phyloP scores from a whole-genome alignment of 306 rosid species.

The Quercus robur region DNA sequence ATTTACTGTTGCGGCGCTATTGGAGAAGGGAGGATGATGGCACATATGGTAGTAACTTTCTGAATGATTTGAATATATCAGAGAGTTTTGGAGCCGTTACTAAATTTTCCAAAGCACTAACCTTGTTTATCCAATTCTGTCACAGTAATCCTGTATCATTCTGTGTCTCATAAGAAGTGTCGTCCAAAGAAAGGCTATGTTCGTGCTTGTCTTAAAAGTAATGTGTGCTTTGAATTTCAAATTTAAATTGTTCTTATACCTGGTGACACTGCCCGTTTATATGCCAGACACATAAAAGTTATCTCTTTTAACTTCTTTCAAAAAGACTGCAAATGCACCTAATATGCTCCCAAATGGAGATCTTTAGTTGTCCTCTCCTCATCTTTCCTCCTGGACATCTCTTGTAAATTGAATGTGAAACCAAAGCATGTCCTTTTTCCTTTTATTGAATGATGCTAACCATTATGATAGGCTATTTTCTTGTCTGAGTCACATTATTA shows the following conservation, averaged over 20 bases:
- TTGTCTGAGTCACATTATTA: not conserved
- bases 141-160: constrained; percentile 75
- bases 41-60: constrained; percentile 63
- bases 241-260: not conserved
- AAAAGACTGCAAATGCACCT: not conserved
- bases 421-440: not conserved
- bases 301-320: not conserved
- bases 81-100: constrained; percentile 3
- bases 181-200: constrained; percentile 65
- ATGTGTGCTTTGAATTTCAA: constrained; percentile 51
- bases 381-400: not conserved
- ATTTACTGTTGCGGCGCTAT: constrained; percentile 70
- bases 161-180: constrained; percentile 71
- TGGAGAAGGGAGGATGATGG: constrained; percentile 99
- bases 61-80: not conserved
- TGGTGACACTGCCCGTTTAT: constrained; percentile 4
- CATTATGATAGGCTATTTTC: not conserved
- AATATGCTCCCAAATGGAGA: too few relatives aligned
- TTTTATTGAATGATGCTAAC: not conserved
- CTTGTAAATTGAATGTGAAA: not conserved
- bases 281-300: constrained; percentile 3
- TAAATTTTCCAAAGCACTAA: constrained; percentile 12
- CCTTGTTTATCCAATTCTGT: constrained; percentile 27
- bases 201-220: constrained; percentile 96
- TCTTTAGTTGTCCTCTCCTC: not conserved